Conservation (phyloP, 176 grass and related monocot species). For the maize (Zea mays) region Zm-B73-REFERENCE-NAM-5.0 NC_050099.1:164434001-164434500, state of each 20-base stretch:
- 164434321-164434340: slow-evolving; percentile 72
- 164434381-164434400: slow-evolving; percentile 18
- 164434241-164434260: slow-evolving; percentile 95
- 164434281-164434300: slow-evolving; percentile 73
- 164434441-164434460: slow-evolving; percentile 7
- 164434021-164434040: slow-evolving; percentile 76
- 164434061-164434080: slow-evolving; percentile 96
- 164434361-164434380: slow-evolving; percentile 17
- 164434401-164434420: neutral
- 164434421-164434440: slow-evolving; percentile 4
- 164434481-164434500: slow-evolving; percentile 97
- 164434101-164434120: slow-evolving; percentile 21
- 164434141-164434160: neutral
- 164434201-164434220: slow-evolving; percentile 69
- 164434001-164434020: slow-evolving; percentile 99
- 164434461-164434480: slow-evolving; percentile 51
- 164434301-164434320: slow-evolving; percentile 90
- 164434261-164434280: slow-evolving; percentile 92
- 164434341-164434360: slow-evolving; percentile 13
- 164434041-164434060: slow-evolving; percentile 88
- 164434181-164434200: slow-evolving; percentile 20
- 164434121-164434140: neutral
- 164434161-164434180: slow-evolving; percentile 1
- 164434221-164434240: slow-evolving; percentile 96
- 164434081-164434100: slow-evolving; percentile 84